Evolutionary conservation across 495 filamentous ascomycete species (phyloP).

Genomic region (Aspergillus kassunensis): DNA sequence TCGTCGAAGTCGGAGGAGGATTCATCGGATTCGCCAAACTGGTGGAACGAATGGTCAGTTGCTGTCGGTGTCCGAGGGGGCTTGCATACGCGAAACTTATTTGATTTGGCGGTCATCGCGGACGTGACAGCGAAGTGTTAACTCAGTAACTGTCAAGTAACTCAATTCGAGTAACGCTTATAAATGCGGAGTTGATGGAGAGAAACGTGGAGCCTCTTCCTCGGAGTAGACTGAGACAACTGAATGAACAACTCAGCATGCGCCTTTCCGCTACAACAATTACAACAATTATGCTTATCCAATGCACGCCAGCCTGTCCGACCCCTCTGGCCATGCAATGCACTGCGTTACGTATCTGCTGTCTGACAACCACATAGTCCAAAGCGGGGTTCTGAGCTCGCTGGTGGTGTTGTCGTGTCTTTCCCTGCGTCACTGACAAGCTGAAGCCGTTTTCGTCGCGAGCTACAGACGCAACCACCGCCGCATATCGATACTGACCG

Average conservation of each 20-base stretch:
- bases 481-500: constrained; percentile 1
- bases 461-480: constrained; percentile 5
- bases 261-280: constrained; percentile 3
- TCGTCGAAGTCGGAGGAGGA: constrained; percentile 54
- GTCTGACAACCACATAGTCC: neutral
- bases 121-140: too few relatives aligned
- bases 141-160: too few relatives aligned
- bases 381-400: neutral
- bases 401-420: constrained; percentile 8
- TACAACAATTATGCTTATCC: constrained; percentile 10
- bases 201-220: too few relatives aligned
- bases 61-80: neutral
- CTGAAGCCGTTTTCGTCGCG: neutral
- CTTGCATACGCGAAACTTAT: constrained; percentile 39
- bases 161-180: neutral
- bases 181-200: neutral
- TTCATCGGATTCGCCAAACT: constrained; percentile 51
- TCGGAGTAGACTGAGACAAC: too few relatives aligned
- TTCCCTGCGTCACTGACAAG: constrained; percentile 13
- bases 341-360: constrained; percentile 15
- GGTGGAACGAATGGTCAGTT: constrained; percentile 11
- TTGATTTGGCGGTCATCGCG: constrained; percentile 27
- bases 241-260: too few relatives aligned
- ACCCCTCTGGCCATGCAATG: constrained; percentile 12
- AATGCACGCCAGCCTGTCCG: constrained; percentile 8